Conservation (phyloP, 1,284 basidiomycete species). For the Sporisorium reilianum region DNA sequence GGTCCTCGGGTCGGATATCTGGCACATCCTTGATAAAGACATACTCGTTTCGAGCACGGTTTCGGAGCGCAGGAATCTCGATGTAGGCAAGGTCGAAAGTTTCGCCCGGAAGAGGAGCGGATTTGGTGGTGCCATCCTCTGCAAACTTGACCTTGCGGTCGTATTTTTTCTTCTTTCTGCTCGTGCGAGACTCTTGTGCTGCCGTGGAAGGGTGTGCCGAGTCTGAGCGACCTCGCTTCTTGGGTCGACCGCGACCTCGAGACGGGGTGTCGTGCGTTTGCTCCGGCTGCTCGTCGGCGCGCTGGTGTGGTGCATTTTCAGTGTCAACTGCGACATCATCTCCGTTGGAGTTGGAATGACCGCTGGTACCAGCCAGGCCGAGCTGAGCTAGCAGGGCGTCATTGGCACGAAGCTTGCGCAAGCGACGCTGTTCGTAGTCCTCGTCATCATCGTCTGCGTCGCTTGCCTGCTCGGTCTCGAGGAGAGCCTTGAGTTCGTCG, state of each 20-base stretch:
- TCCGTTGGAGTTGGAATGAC: not conserved
- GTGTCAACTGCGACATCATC: not conserved
- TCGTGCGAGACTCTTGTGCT: slow-evolving; percentile 2
- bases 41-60: slow-evolving; percentile 42
- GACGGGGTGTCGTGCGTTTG: slow-evolving; percentile 5
- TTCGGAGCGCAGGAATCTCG: slow-evolving; percentile 28
- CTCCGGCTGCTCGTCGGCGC: slow-evolving; percentile 8
- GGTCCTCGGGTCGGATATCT: slow-evolving; percentile 31
- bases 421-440: slow-evolving; percentile 42
- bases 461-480: slow-evolving; percentile 29
- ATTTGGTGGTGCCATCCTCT: slow-evolving; percentile 47
- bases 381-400: slow-evolving; percentile 45
- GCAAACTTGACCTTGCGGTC: slow-evolving; percentile 42
- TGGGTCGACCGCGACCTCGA: slow-evolving; percentile 21
- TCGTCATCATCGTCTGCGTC: slow-evolving; percentile 39
- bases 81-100: slow-evolving; percentile 35
- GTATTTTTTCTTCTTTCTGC: slow-evolving; percentile 32
- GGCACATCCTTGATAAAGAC: slow-evolving; percentile 42
- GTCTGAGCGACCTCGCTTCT: slow-evolving; percentile 17
- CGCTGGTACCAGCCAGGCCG: slow-evolving; percentile 18
- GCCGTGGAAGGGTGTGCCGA: slow-evolving; percentile 1
- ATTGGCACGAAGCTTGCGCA: slow-evolving; percentile 37
- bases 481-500: slow-evolving; percentile 28
- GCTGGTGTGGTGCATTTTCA: not conserved
- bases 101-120: slow-evolving; percentile 26